Percentiles rank a stretch among this genome's conserved stretches.
These are phyloP conservation scores for Ceratocystis papillata DNA, from an alignment of 2,329 filamentous ascomycete species.

Conservation along the genomic window DNA sequence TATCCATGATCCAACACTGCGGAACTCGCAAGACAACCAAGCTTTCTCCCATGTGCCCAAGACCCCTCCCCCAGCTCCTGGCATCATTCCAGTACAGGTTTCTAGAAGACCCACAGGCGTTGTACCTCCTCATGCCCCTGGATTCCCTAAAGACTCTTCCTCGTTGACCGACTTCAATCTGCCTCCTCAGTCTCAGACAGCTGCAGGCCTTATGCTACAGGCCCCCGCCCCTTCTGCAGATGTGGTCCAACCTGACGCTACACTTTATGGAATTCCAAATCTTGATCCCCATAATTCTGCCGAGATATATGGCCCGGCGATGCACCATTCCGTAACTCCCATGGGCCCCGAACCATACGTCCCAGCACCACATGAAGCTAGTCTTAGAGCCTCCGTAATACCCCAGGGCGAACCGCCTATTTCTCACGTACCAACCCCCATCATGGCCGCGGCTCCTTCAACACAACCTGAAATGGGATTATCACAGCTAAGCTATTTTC, in stretches of 20 bases:
- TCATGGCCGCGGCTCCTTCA: neutral
- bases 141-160: neutral
- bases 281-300: neutral
- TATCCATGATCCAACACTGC: neutral
- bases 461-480: neutral
- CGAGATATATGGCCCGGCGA: neutral
- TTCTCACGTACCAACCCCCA: neutral
- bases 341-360: neutral
- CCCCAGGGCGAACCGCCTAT: neutral
- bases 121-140: neutral
- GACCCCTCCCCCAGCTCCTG: conserved; percentile 16
- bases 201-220: neutral
- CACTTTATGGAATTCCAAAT: neutral
- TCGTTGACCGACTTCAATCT: neutral
- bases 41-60: neutral
- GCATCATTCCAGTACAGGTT: conserved; percentile 14
- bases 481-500: neutral
- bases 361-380: neutral
- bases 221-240: neutral
- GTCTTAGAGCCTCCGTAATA: neutral
- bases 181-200: neutral
- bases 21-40: neutral
- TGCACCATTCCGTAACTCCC: neutral
- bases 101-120: conserved; percentile 6
- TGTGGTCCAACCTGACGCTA: neutral